Conservation (phyloP, 2,329 filamentous ascomycete species). For the Didymella exigua region DNA sequence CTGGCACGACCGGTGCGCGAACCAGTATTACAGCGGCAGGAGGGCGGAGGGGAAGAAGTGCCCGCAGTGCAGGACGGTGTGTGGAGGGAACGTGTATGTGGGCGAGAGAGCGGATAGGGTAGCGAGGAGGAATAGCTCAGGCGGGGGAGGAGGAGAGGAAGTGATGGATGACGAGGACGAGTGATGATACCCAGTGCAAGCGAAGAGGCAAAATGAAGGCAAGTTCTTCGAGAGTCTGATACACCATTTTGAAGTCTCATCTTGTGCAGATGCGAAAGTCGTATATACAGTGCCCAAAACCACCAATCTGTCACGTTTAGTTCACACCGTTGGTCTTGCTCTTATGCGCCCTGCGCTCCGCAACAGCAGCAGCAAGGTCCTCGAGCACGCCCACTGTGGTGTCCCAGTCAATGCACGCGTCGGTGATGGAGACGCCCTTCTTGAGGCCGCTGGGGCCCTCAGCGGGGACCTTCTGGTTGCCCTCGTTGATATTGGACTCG, state of each 20-base stretch:
- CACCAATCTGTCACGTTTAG: constrained; percentile 8
- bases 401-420: constrained; percentile 96
- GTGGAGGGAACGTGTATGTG: constrained; percentile 59
- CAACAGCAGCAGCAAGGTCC: constrained; percentile 82
- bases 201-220: background rate
- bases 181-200: constrained; percentile 5
- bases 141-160: constrained; percentile 7
- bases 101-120: constrained; percentile 39
- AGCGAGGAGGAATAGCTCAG: constrained; percentile 14
- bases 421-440: constrained; percentile 92
- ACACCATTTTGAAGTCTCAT: constrained; percentile 1
- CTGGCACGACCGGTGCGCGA: constrained; percentile 45
- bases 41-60: constrained; percentile 30
- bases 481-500: constrained; percentile 95
- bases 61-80: constrained; percentile 40
- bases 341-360: constrained; percentile 67
- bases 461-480: constrained; percentile 75
- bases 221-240: background rate
- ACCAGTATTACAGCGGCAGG: constrained; percentile 35
- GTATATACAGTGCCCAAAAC: constrained; percentile 19
- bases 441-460: constrained; percentile 80
- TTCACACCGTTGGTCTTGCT: constrained; percentile 33
- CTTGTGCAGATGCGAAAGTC: background rate
- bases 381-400: constrained; percentile 80
- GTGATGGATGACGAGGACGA: constrained; percentile 18